Evolutionary conservation across 225 moss, liverwort and hornwort genomes (phyloP).

Genomic region (Physcomitrium patens): DNA sequence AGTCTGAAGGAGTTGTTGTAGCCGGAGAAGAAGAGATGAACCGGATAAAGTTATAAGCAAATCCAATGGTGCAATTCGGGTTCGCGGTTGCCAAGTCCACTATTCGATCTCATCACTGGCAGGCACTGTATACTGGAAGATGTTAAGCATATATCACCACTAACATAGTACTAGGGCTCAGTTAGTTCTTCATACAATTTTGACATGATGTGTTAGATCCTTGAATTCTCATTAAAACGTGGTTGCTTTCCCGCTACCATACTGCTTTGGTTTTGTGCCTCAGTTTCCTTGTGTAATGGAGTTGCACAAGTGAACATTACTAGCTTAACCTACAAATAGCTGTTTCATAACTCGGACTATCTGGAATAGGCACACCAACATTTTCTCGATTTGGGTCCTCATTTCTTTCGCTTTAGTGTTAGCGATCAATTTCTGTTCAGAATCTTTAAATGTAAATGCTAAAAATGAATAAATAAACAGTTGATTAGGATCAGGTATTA

Average conservation of each 20-base stretch:
- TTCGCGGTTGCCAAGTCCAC: neutral
- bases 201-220: neutral
- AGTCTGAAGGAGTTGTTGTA: constrained; percentile 12
- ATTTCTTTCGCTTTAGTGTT: too few species aligned
- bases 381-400: too few species aligned
- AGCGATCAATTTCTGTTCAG: too few species aligned
- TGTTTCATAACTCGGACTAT: too few species aligned
- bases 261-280: too few species aligned
- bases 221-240: neutral
- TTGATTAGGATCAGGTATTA: too few species aligned
- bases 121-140: constrained; percentile 16
- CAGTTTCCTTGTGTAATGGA: too few species aligned
- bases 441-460: too few species aligned
- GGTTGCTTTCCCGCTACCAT: neutral
- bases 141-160: neutral
- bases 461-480: too few species aligned
- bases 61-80: neutral
- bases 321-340: too few species aligned
- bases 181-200: constrained; percentile 11
- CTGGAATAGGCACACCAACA: too few species aligned
- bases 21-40: neutral
- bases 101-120: neutral
- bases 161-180: constrained; percentile 7
- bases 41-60: neutral
- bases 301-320: too few species aligned